A percentile compares a stretch with the other conserved stretches of the same genome.
These are phyloP conservation scores for Citrullus colocynthis DNA, from an alignment of 306 rosid species.

Conservation along the genomic window DNA sequence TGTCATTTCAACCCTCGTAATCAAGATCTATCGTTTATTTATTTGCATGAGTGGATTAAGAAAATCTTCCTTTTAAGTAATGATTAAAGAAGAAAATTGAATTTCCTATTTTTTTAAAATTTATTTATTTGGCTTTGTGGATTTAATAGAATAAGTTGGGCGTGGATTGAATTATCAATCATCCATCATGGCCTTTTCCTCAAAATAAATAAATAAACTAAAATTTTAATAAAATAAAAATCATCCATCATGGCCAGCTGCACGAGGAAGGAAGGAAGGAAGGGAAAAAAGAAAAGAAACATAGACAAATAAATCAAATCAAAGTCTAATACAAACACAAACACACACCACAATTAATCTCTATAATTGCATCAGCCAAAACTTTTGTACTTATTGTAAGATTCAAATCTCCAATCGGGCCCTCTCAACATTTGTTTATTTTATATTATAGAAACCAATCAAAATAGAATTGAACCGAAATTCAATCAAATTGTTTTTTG, in stretches of 20 bases:
- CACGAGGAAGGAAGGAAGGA: not conserved
- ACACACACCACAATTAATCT: not conserved
- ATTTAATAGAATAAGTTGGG: not conserved
- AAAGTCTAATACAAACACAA: not conserved
- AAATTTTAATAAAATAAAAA: not conserved
- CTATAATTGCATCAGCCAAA: conserved; percentile 5
- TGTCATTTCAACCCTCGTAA: not conserved
- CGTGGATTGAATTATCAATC: not conserved
- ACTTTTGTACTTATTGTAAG: conserved; percentile 1
- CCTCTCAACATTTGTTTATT: not conserved
- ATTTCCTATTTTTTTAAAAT: not conserved
- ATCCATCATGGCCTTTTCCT: not conserved
- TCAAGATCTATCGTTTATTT: no score
- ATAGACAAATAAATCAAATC: conserved; percentile 6
- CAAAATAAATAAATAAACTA: no score
- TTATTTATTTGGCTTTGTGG: not conserved
- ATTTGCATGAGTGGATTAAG: not conserved
- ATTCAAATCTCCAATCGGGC: not conserved
- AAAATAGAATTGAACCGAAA: not conserved
- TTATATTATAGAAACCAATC: not conserved
- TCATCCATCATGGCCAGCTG: conserved; percentile 2
- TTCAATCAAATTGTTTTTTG: not conserved
- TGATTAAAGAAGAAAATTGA: not conserved
- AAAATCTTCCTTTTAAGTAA: not conserved
- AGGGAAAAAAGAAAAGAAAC: not conserved